Evolutionary conservation across 306 rosid species (phyloP).

Genomic region (Fagus sylvatica): DNA sequence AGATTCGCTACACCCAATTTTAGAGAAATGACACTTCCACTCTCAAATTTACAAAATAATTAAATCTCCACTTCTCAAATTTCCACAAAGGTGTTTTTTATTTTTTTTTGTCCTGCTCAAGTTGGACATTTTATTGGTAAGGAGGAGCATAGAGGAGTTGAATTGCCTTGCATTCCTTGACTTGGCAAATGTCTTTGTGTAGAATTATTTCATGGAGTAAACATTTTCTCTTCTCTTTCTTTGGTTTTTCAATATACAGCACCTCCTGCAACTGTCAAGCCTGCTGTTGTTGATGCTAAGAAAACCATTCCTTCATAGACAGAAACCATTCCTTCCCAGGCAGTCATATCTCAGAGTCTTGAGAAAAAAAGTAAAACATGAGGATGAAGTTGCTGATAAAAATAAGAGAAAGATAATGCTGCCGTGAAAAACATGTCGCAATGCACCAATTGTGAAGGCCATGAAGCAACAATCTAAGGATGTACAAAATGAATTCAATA

Average conservation of each 20-base stretch:
- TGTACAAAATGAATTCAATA: conserved; percentile 80
- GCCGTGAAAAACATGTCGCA: conserved; percentile 42
- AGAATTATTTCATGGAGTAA: not conserved
- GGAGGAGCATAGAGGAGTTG: not conserved
- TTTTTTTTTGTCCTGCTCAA: not conserved
- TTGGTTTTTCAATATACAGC: conserved; percentile 6
- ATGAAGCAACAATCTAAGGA: conserved; percentile 84
- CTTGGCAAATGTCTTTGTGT: not conserved
- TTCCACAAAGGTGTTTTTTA: too few relatives aligned
- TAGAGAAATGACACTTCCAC: too few relatives aligned
- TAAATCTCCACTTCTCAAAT: too few relatives aligned
- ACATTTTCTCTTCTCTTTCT: not conserved
- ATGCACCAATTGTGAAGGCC: conserved; percentile 79
- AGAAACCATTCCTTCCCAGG: conserved; percentile 31
- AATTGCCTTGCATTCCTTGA: not conserved
- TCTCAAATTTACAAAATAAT: too few relatives aligned
- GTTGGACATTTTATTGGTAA: not conserved
- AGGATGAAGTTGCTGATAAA: conserved; percentile 37
- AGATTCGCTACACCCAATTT: too few relatives aligned
- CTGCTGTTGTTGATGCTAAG: conserved; percentile 36
- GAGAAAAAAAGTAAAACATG: conserved; percentile 34
- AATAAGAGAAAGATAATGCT: conserved; percentile 29
- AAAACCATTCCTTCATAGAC: conserved; percentile 4
- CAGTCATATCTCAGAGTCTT: conserved; percentile 32
- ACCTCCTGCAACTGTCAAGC: conserved; percentile 6